Percentiles rank a stretch among this genome's conserved stretches.
Conservation (phyloP, 78 protist genomes). For the Dictyostelium discoideum region dicty_2.7 NC_007088.5:6014501-6015000, state of each 20-base stretch:
- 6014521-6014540: neutral
- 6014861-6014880: slow-evolving; percentile 74
- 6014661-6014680: neutral
- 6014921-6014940: slow-evolving; percentile 79
- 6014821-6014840: slow-evolving; percentile 80
- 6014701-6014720: neutral
- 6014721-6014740: neutral
- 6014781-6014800: slow-evolving; percentile 38
- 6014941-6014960: slow-evolving; percentile 69
- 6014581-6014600: neutral
- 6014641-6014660: too few species aligned
- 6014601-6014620: slow-evolving; percentile 14
- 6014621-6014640: slow-evolving; percentile 29
- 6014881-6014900: slow-evolving; percentile 83
- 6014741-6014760: neutral
- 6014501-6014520: neutral
- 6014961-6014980: slow-evolving; percentile 78
- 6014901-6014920: slow-evolving; percentile 79
- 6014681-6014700: neutral
- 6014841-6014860: slow-evolving; percentile 89
- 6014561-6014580: neutral
- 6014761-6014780: slow-evolving; percentile 1
- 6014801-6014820: slow-evolving; percentile 31
- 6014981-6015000: slow-evolving; percentile 80
- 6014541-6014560: neutral